Evolutionary conservation across 2,329 filamentous ascomycete species (phyloP).

Genomic region (Aureobasidium sp.): DNA sequence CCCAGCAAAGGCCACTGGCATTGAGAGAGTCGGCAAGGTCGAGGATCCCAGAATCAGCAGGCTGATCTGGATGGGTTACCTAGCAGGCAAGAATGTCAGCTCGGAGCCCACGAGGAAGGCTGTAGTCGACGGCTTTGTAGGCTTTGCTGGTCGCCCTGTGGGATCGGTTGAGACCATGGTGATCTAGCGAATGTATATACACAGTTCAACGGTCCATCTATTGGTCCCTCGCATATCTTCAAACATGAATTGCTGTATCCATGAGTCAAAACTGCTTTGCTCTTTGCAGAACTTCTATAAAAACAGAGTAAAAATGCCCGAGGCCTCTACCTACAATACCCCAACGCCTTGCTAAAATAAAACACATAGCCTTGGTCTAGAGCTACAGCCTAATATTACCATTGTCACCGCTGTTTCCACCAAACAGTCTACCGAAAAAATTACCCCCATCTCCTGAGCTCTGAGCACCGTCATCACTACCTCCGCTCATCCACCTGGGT

Average conservation of each 20-base stretch:
- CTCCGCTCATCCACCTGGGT: slow-evolving; percentile 70
- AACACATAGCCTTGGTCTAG: neutral
- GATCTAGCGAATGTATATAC: slow-evolving; percentile 3
- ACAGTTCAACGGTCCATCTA: neutral
- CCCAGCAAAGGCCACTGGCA: slow-evolving; percentile 38
- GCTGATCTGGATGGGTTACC: slow-evolving; percentile 81
- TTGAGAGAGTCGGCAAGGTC: slow-evolving; percentile 55
- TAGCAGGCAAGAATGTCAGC: slow-evolving; percentile 78
- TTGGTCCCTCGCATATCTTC: no score
- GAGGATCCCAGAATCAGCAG: slow-evolving; percentile 71
- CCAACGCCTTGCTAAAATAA: slow-evolving; percentile 1
- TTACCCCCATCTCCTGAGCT: slow-evolving; percentile 15
- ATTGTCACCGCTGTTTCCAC: slow-evolving; percentile 17
- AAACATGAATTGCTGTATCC: no score
- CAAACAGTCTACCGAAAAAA: slow-evolving; percentile 25
- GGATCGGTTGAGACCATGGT: slow-evolving; percentile 81
- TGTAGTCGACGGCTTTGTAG: slow-evolving; percentile 80
- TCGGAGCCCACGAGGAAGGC: slow-evolving; percentile 72
- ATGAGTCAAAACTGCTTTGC: neutral
- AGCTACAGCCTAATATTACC: slow-evolving; percentile 5
- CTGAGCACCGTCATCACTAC: slow-evolving; percentile 15
- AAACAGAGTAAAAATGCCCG: neutral
- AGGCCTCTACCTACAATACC: neutral
- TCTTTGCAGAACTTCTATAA: neutral
- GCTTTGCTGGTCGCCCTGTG: slow-evolving; percentile 77